These are phyloP conservation scores for barley (Hordeum vulgare) DNA, from an alignment of 176 grass and related monocot genomes.

Conservation along the genomic window DNA sequence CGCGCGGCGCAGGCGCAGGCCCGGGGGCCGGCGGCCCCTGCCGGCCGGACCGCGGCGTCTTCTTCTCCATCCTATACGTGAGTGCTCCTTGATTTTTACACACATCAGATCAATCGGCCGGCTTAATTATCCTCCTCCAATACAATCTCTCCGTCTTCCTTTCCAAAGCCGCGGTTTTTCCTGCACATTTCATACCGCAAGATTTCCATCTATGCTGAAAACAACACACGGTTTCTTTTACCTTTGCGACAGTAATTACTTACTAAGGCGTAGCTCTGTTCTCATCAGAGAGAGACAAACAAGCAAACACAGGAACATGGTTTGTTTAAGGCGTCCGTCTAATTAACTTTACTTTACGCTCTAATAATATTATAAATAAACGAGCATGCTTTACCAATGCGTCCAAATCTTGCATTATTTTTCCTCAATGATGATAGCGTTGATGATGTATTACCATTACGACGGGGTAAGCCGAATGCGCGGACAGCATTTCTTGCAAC, in stretches of 20 bases:
- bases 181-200: not conserved
- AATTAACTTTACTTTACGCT: not conserved
- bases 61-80: conserved; percentile 78
- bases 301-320: not conserved
- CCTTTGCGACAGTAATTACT: not conserved
- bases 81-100: not conserved
- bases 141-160: not conserved
- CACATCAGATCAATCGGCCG: no score
- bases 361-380: not conserved
- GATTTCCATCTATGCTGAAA: not conserved
- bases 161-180: not conserved
- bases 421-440: not conserved
- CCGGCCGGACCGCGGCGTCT: conserved; percentile 27
- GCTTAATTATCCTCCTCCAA: not conserved
- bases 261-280: not conserved
- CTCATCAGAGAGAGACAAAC: not conserved
- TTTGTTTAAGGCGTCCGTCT: not conserved
- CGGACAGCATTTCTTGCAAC: conserved; percentile 12
- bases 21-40: not conserved
- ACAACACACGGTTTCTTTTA: not conserved
- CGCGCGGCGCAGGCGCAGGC: not conserved
- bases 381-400: not conserved
- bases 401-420: not conserved
- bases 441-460: not conserved
- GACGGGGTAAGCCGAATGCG: not conserved